Conservation (phyloP, 352 stramenopile genomes). For the Phytopythium sindhum region DNA sequence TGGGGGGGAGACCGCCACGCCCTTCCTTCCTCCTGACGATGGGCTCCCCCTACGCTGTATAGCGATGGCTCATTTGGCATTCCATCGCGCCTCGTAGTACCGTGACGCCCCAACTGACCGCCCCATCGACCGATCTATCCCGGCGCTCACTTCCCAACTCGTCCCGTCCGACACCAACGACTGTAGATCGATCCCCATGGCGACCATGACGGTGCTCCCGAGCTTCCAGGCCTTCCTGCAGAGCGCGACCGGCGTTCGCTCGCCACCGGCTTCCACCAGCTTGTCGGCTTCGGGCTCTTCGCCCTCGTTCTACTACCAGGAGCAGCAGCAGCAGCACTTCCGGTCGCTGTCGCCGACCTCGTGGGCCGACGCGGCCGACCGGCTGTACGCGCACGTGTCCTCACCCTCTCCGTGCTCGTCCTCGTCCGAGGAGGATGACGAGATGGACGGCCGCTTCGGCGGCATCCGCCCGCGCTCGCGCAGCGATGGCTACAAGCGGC, state of each 20-base stretch:
- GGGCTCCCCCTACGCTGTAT: no score
- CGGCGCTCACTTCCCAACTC: conserved; percentile 24
- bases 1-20: no score
- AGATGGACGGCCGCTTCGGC: conserved; percentile 3
- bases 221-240: conserved; percentile 60
- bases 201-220: conserved; percentile 39
- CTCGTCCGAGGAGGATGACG: conserved; percentile 29
- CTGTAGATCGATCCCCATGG: conserved; percentile 12
- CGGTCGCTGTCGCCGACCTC: conserved; percentile 4
- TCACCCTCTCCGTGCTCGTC: conserved; percentile 16
- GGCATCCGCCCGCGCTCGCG: conserved; percentile 9
- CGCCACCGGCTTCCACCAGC: conserved; percentile 10
- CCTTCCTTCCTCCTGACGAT: not conserved
- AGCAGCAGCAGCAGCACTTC: not conserved
- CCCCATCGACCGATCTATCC: not conserved
- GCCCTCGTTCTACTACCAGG: not conserved
- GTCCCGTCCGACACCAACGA: conserved; percentile 10
- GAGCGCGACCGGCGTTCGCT: conserved; percentile 27
- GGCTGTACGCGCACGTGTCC: conserved; percentile 14
- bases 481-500: conserved; percentile 19
- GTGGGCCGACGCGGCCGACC: conserved; percentile 5
- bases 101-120: no score
- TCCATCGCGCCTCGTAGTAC: no score
- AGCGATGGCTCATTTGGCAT: not conserved
- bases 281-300: conserved; percentile 8